A percentile compares a stretch with the other conserved stretches of the same genome.
These are phyloP conservation scores for Diaporthe humulicola DNA, from an alignment of 2,329 filamentous ascomycete species.

Conservation along the genomic window DNA sequence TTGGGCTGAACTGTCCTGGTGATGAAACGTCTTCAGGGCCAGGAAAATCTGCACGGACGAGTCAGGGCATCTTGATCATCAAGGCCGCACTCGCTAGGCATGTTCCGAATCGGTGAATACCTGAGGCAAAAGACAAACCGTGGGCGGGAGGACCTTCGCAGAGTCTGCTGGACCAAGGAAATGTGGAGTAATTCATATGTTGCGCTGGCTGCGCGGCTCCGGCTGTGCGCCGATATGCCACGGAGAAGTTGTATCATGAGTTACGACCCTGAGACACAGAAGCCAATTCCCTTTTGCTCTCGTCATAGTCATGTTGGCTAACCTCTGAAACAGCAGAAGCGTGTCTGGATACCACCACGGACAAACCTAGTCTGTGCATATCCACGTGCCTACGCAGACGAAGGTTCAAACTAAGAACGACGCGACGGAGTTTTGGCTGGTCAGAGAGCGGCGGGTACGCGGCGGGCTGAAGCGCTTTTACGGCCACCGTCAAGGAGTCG, in stretches of 20 bases:
- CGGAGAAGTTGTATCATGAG: constrained; percentile 3
- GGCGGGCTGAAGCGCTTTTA: neutral
- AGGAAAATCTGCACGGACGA: constrained; percentile 34
- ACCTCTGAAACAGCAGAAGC: constrained; percentile 18
- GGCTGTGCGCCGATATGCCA: constrained; percentile 13
- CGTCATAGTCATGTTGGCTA: neutral
- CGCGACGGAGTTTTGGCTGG: neutral
- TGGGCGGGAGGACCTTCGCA: constrained; percentile 5
- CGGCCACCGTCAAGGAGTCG: neutral
- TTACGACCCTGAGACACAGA: constrained; percentile 7
- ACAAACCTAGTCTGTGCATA: constrained; percentile 19
- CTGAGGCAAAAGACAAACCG: constrained; percentile 15
- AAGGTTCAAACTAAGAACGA: neutral
- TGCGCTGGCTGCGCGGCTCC: constrained; percentile 29
- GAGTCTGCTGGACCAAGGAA: neutral
- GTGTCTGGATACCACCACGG: constrained; percentile 1
- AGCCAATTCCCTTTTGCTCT: neutral
- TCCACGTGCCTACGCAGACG: constrained; percentile 15
- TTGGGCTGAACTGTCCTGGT: constrained; percentile 8
- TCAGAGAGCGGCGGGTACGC: neutral
- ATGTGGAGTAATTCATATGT: constrained; percentile 2
- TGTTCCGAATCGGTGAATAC: constrained; percentile 27
- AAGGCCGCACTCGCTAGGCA: constrained; percentile 32
- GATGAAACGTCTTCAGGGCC: constrained; percentile 24
- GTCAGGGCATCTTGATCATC: constrained; percentile 35